Conservation (phyloP, 2,329 filamentous ascomycete species). For the Colletotrichum lentis region DNA sequence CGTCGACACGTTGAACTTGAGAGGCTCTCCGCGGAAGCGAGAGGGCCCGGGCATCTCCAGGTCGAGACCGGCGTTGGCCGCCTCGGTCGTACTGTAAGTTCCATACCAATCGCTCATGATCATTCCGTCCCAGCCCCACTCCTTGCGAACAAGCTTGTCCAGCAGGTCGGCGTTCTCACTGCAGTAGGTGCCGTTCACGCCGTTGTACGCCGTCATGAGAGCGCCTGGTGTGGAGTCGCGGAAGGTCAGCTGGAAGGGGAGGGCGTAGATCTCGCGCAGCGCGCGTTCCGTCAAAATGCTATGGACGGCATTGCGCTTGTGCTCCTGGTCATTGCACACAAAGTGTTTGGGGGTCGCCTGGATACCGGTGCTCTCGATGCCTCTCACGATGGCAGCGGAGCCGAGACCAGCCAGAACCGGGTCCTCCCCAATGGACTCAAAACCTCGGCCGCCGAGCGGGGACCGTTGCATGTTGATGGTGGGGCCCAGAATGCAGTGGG, state of each 20-base stretch:
- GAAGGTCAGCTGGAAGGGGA: slow-evolving; percentile 66
- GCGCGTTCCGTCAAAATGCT: slow-evolving; percentile 64
- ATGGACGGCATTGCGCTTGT: slow-evolving; percentile 64
- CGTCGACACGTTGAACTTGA: slow-evolving; percentile 61
- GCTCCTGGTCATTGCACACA: slow-evolving; percentile 69
- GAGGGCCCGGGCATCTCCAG: slow-evolving; percentile 68
- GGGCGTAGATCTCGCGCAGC: slow-evolving; percentile 65
- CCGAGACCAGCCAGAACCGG: slow-evolving; percentile 64
- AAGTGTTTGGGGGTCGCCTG: slow-evolving; percentile 69
- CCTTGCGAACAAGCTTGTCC: slow-evolving; percentile 59
- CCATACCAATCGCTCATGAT: slow-evolving; percentile 70
- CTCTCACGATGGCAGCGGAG: slow-evolving; percentile 61
- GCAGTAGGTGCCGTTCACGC: slow-evolving; percentile 64
- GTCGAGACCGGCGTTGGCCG: slow-evolving; percentile 62
- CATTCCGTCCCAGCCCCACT: slow-evolving; percentile 66
- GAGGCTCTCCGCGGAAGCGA: slow-evolving; percentile 58
- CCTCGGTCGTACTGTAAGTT: slow-evolving; percentile 62
- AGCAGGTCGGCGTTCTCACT: slow-evolving; percentile 62
- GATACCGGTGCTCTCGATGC: slow-evolving; percentile 65
- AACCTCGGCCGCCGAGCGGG: slow-evolving; percentile 67
- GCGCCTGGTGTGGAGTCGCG: slow-evolving; percentile 60
- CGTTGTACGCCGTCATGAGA: slow-evolving; percentile 69
- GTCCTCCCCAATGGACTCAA: slow-evolving; percentile 67
- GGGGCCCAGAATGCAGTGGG: slow-evolving; percentile 66
- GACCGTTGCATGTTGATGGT: slow-evolving; percentile 71